Conservation (phyloP, 192 early-diverging fungal species). For the Funneliformis geosporum region DNA sequence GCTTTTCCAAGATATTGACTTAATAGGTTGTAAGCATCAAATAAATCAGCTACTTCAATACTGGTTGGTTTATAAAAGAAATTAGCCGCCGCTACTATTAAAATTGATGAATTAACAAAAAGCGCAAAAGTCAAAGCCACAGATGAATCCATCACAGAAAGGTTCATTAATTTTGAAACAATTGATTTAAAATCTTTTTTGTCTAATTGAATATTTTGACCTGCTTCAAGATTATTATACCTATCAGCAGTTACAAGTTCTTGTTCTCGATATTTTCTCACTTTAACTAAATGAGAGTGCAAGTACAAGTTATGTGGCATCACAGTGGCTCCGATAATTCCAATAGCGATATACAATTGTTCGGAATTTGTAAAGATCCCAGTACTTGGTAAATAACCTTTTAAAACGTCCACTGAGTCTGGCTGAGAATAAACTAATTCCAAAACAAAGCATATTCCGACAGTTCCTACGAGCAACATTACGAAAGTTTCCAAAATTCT, state of each 20-base stretch:
- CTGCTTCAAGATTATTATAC: slow-evolving; percentile 35
- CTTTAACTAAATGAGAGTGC: slow-evolving; percentile 74
- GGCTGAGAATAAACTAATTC: slow-evolving; percentile 63
- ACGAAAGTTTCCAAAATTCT: slow-evolving; percentile 69
- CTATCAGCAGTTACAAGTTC: slow-evolving; percentile 32
- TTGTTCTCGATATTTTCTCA: slow-evolving; percentile 45
- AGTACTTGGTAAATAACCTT: slow-evolving; percentile 62
- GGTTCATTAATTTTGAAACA: slow-evolving; percentile 5
- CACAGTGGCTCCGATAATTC: slow-evolving; percentile 84
- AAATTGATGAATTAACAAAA: slow-evolving; percentile 76
- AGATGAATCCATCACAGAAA: slow-evolving; percentile 60
- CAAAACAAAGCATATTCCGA: slow-evolving; percentile 67
- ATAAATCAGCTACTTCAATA: slow-evolving; percentile 54
- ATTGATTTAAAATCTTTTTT: slow-evolving; percentile 24
- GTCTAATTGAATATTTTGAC: slow-evolving; percentile 31
- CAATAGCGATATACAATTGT: slow-evolving; percentile 70
- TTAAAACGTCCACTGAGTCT: slow-evolving; percentile 58
- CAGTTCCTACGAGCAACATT: slow-evolving; percentile 62
- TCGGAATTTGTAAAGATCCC: slow-evolving; percentile 59
- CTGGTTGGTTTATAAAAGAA: slow-evolving; percentile 55
- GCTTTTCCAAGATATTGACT: slow-evolving; percentile 57
- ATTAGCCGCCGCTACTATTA: slow-evolving; percentile 75
- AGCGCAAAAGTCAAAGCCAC: slow-evolving; percentile 72
- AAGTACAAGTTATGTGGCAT: slow-evolving; percentile 89
- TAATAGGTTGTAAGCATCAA: slow-evolving; percentile 66